phyloP scores from a whole-genome alignment of 2,329 filamentous ascomycete species.

The Drechmeria coniospora region DNA sequence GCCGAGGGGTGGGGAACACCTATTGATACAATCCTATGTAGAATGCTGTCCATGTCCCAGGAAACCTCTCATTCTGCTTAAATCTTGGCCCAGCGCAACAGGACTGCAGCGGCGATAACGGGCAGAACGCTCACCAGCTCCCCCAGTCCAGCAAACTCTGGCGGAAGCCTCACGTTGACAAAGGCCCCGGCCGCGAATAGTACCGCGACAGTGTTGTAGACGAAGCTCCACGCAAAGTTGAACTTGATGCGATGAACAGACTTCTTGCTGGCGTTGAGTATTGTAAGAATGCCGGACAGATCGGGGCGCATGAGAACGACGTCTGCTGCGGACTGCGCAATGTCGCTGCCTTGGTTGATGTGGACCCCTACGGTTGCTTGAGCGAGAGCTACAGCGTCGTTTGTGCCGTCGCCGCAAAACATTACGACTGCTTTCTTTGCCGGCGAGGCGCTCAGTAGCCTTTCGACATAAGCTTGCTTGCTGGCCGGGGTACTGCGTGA shows the following conservation, averaged over 20 bases:
- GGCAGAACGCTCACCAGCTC: slow-evolving; percentile 62
- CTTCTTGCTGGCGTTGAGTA: slow-evolving; percentile 37
- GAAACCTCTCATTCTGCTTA: slow-evolving; percentile 8
- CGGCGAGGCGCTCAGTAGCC: slow-evolving; percentile 13
- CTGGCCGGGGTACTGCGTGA: slow-evolving; percentile 28
- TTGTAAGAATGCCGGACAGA: slow-evolving; percentile 38
- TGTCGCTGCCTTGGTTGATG: slow-evolving; percentile 44
- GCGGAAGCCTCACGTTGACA: slow-evolving; percentile 34
- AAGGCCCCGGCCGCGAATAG: slow-evolving; percentile 52
- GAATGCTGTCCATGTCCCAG: too few relatives aligned
- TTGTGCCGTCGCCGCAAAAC: slow-evolving; percentile 67
- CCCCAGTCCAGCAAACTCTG: slow-evolving; percentile 51
- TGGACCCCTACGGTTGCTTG: slow-evolving; percentile 58
- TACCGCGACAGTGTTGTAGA: slow-evolving; percentile 57
- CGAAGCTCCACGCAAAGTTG: slow-evolving; percentile 55
- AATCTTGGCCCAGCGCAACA: slow-evolving; percentile 24
- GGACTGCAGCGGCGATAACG: slow-evolving; percentile 43
- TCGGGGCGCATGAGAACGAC: slow-evolving; percentile 46
- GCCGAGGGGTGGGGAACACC: too few relatives aligned
- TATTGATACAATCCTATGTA: too few relatives aligned
- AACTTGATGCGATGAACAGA: slow-evolving; percentile 37
- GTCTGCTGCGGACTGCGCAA: slow-evolving; percentile 53
- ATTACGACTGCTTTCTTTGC: slow-evolving; percentile 30
- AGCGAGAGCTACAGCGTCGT: slow-evolving; percentile 59
- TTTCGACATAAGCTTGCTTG: slow-evolving; percentile 29